Percentiles rank a stretch among this genome's conserved stretches.
Conservation (phyloP, 495 filamentous ascomycete species). For the Neurospora discreta region DNA sequence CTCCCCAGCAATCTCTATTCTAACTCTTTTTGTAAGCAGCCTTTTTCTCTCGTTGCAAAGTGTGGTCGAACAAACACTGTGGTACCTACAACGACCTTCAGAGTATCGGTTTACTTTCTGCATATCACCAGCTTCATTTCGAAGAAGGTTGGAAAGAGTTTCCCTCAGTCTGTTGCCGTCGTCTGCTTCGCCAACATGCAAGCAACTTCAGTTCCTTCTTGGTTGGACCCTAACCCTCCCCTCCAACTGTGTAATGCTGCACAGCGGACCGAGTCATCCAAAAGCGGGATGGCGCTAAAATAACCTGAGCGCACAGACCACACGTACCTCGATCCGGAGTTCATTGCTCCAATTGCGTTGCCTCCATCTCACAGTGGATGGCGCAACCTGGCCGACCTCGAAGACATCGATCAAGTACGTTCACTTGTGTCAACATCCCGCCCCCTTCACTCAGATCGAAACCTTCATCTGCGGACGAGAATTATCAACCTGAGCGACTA, state of each 20-base stretch:
- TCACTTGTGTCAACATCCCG: background rate
- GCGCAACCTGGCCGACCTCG: background rate
- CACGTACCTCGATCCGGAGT: background rate
- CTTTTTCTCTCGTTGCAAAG: too few species aligned
- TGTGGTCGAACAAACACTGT: too few species aligned
- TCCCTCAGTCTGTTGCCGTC: too few species aligned
- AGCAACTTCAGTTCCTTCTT: too few species aligned
- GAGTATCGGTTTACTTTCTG: too few species aligned
- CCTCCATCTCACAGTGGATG: background rate
- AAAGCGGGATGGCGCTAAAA: background rate
- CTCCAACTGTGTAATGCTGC: too few species aligned
- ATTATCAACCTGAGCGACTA: background rate
- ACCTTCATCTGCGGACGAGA: background rate
- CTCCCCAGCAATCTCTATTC: too few species aligned
- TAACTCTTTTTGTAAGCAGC: too few species aligned
- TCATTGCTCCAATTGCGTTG: background rate
- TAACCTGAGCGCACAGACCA: background rate
- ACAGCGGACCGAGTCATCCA: background rate
- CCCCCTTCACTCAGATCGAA: background rate
- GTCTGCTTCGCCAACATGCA: too few species aligned
- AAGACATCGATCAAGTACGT: background rate
- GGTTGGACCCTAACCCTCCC: background rate
- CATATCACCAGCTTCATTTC: too few species aligned
- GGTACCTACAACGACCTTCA: too few species aligned
- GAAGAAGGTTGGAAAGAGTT: too few species aligned